Base-by-base conservation (phyloP, 805 yeast species). In the Saturnispora dispora region DNA sequence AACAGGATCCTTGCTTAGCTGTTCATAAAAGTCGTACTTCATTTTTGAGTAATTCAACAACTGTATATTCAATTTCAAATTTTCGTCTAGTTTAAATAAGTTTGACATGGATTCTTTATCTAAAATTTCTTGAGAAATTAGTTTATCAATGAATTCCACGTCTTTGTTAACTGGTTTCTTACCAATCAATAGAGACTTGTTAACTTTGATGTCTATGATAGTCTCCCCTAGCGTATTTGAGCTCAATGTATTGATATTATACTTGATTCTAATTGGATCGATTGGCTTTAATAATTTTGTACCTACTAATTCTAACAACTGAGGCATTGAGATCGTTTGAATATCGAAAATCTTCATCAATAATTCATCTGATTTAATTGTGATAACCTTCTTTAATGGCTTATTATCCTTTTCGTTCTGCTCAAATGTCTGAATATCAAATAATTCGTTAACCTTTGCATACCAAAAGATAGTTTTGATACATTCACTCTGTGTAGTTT, bases 401-500 rank as follows among this genome's bases (percentile, higher is more conserved):
- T 37, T 37, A 37, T 37, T 37, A 33, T 51, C 46, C 5, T 25
- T 28, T n/a, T 37, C 46, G 27, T 51, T 56, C 20, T 46, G 42
- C 39, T 60, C 65, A 17, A 57, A 36, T 25, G 60, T 56, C 33
- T 63, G 62, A n/a, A 63, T 57, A 53, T 69, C 71, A 57, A 69
- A 68, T 44, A 69, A 57, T 41, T 66, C 63, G 57, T 69, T 67
- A 54, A 65, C 58, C 52, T 67, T 67, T 46, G 68, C 63, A 54
- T 69, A 69, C 55, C 65, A 62, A 56, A 69, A 67, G 23, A 69
- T 59, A 51, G 61, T 67, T 52, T 63, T 66, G 40, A 89, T 44
- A 86, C 83, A 45, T 51, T 88, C 96, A 53, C 91, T 95, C 63
- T 89, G 89, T 5, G 95, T 83, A 32, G 86, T 83, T 63, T 88